phyloP scores from a whole-genome alignment of 2,329 filamentous ascomycete species.

The Pestalotiopsis sp. region DNA sequence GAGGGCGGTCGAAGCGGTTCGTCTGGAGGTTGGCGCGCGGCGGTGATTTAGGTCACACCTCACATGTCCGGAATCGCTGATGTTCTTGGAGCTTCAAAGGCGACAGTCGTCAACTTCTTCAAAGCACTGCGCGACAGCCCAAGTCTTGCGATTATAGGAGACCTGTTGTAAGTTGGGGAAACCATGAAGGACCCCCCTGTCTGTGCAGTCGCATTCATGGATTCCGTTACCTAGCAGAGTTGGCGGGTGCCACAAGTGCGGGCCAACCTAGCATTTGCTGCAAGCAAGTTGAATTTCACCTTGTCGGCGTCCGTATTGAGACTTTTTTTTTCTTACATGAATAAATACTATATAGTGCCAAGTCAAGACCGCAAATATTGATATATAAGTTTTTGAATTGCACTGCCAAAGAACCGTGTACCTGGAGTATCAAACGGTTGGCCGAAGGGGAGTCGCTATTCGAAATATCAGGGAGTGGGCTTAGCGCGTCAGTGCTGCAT shows the following conservation, averaged over 20 bases:
- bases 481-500: too few relatives aligned
- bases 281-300: background rate
- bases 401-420: too few relatives aligned
- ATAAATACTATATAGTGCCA: too few relatives aligned
- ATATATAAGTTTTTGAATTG: too few relatives aligned
- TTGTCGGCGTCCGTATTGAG: too few relatives aligned
- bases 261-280: background rate
- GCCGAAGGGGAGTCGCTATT: too few relatives aligned
- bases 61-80: background rate
- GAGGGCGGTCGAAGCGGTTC: background rate
- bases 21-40: background rate
- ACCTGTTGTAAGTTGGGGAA: background rate
- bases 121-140: background rate
- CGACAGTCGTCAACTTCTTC: background rate
- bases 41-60: background rate
- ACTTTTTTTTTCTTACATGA: too few relatives aligned
- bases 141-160: background rate
- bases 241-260: background rate
- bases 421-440: too few relatives aligned
- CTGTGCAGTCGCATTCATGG: conserved; percentile 2
- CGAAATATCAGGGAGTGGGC: too few relatives aligned
- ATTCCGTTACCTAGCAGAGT: background rate
- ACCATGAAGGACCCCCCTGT: background rate
- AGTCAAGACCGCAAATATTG: too few relatives aligned
- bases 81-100: background rate